A percentile compares a stretch with the other conserved stretches of the same genome.
Conservation (phyloP, 2,329 filamentous ascomycete genomes). For the Fusarium odoratissimum region DNA sequence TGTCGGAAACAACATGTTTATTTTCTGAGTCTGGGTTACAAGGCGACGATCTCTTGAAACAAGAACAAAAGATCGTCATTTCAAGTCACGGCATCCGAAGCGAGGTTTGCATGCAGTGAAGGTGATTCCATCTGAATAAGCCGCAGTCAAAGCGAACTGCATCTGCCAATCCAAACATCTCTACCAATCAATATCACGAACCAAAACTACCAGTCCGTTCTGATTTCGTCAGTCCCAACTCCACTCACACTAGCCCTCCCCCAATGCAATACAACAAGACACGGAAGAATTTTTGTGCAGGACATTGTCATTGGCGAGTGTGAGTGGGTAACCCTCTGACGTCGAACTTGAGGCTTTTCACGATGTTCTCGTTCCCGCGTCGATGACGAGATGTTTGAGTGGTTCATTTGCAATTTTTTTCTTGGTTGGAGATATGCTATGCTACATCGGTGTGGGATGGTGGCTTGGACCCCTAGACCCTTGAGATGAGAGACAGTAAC, state of each 20-base stretch:
- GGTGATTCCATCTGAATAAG: constrained; percentile 7
- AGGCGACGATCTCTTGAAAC: constrained; percentile 2
- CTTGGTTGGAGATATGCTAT: constrained; percentile 12
- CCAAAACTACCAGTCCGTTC: neutral
- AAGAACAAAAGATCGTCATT: constrained; percentile 3
- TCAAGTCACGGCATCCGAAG: constrained; percentile 4
- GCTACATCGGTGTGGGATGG: constrained; percentile 17
- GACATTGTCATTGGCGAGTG: neutral
- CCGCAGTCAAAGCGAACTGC: neutral
- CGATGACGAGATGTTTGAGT: constrained; percentile 22
- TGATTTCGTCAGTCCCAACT: constrained; percentile 14
- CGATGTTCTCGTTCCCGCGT: constrained; percentile 23
- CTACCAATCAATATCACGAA: neutral
- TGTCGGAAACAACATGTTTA: constrained; percentile 13
- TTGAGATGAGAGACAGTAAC: constrained; percentile 2
- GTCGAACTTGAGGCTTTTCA: constrained; percentile 37
- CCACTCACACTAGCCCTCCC: constrained; percentile 33
- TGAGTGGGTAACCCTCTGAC: constrained; percentile 35
- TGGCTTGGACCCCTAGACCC: constrained; percentile 30
- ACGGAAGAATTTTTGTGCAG: constrained; percentile 16
- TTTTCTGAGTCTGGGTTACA: neutral
- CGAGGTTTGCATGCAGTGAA: neutral
- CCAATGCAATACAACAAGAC: constrained; percentile 9
- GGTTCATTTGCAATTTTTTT: constrained; percentile 4
- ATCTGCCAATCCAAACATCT: neutral